These are phyloP conservation scores for Triticum monococcum DNA, from an alignment of 176 grass and related monocot species.

Conservation along the genomic window DNA sequence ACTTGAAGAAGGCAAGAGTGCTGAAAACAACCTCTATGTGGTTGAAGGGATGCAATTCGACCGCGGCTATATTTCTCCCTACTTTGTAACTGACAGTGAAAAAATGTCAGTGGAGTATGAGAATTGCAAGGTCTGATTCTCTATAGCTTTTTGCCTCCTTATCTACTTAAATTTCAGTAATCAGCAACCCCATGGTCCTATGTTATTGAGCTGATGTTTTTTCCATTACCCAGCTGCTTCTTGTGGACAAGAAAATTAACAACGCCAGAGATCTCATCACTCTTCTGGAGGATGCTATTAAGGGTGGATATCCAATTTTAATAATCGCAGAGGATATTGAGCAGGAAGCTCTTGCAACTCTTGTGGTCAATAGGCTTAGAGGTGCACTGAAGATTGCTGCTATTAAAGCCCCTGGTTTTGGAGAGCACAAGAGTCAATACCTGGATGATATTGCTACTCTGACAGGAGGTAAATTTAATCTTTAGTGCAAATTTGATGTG, in stretches of 20 bases:
- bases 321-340: constrained; percentile 77
- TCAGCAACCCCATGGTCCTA: neutral
- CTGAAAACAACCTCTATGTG: constrained; percentile 63
- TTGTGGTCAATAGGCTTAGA: constrained; percentile 78
- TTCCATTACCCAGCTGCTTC: constrained; percentile 44
- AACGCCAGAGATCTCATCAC: constrained; percentile 66
- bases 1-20: constrained; percentile 65
- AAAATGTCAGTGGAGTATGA: constrained; percentile 64
- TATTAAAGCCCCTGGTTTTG: constrained; percentile 78
- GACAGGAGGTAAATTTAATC: constrained; percentile 48
- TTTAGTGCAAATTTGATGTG: neutral
- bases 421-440: constrained; percentile 67
- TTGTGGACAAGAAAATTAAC: constrained; percentile 74
- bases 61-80: constrained; percentile 71
- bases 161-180: constrained; percentile 1
- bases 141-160: neutral
- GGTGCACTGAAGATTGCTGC: constrained; percentile 63
- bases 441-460: constrained; percentile 74
- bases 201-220: neutral
- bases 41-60: constrained; percentile 79
- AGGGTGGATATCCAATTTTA: constrained; percentile 51
- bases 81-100: constrained; percentile 82
- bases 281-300: constrained; percentile 58
- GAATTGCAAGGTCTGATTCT: constrained; percentile 60
- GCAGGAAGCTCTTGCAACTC: constrained; percentile 78